Base-by-base conservation (phyloP, 495 filamentous ascomycete genomes). In the Penicillium alfredii region DNA sequence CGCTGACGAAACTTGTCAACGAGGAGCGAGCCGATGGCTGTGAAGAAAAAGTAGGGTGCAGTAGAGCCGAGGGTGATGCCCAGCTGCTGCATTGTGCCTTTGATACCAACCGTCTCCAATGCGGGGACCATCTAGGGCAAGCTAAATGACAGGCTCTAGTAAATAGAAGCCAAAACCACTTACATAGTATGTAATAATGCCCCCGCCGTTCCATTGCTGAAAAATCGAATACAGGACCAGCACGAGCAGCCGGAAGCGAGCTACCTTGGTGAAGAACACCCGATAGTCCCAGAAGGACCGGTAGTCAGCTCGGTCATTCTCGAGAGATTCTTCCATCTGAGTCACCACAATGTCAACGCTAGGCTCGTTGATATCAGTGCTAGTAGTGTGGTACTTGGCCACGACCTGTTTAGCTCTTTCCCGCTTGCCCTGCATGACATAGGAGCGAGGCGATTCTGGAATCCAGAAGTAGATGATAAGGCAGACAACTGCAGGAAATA, bases 181-280 rank as follows among this genome's bases (percentile, higher is more conserved):
- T 27, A 62, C 61, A 31, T 62, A 64, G 30, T 66, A 62, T 8
- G 53, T 56, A 25, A 69, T 67, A 13, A 67, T 69, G 13, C 60
- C 48, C 12, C 65, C 61, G 8, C 65, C 61, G 38, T 67, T 67
- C 65, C 65, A 68, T 36, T 64, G 57, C 33, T 69, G 65, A 40
- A 69, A 69, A 21, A 66, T 27, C 0, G 61, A 65, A 47, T 67
- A 69, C 10, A 68, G 48, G 15, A 56, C 31, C 11, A 67, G 33
- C 7, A 64, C 58, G 9, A 66, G 35, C n/a, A 66, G 34, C 27
- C 65, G 53, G 34, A 47, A 67, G 13, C 55, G 53, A 23, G 56
- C 58, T 8, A 44, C 36, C 35, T 54, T 52, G 13, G 50, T 61
- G 40, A 64, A 55, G 40, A 69, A 66, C 4, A 60, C 59, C 4